A percentile compares a stretch with the other conserved stretches of the same genome.
phyloP scores from a whole-genome alignment of 1,284 basidiomycete species.

The Gomphus bonarii region DNA sequence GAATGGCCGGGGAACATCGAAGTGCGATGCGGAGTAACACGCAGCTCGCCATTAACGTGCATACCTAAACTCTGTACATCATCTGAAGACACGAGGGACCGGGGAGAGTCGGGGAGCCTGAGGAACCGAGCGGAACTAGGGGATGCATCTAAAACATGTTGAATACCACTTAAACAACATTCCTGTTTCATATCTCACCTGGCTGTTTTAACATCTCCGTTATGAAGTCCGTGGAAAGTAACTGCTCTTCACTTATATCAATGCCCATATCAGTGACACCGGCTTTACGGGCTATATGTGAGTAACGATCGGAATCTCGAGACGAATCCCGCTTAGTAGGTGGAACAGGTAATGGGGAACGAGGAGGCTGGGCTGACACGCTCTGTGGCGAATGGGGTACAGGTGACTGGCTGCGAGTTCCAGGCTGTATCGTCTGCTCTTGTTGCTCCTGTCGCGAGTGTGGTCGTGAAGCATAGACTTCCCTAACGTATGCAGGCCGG shows the following conservation, averaged over 20 bases:
- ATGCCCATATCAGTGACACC: slow-evolving; percentile 47
- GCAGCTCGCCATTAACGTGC: background rate
- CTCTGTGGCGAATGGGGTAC: background rate
- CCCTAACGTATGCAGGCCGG: background rate
- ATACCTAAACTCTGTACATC: background rate
- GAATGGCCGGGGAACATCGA: background rate
- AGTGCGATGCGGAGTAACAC: background rate
- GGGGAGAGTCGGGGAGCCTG: background rate
- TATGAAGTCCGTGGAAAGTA: slow-evolving; percentile 52
- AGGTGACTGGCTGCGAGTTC: background rate
- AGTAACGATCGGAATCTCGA: slow-evolving; percentile 13
- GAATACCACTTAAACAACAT: background rate
- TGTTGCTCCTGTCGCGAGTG: background rate
- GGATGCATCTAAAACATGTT: background rate
- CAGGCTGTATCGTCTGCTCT: background rate
- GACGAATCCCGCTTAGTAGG: slow-evolving; percentile 1
- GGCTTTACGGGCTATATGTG: slow-evolving; percentile 47
- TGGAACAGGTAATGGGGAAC: slow-evolving; percentile 1
- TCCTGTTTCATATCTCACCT: background rate
- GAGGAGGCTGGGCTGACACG: slow-evolving; percentile 7
- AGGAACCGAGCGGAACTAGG: background rate
- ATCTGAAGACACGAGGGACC: background rate
- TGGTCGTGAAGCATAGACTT: background rate
- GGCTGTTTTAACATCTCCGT: slow-evolving; percentile 35
- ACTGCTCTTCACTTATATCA: slow-evolving; percentile 42